Conservation (phyloP, 345 rosid species). For the Citrus sp. region DNA sequence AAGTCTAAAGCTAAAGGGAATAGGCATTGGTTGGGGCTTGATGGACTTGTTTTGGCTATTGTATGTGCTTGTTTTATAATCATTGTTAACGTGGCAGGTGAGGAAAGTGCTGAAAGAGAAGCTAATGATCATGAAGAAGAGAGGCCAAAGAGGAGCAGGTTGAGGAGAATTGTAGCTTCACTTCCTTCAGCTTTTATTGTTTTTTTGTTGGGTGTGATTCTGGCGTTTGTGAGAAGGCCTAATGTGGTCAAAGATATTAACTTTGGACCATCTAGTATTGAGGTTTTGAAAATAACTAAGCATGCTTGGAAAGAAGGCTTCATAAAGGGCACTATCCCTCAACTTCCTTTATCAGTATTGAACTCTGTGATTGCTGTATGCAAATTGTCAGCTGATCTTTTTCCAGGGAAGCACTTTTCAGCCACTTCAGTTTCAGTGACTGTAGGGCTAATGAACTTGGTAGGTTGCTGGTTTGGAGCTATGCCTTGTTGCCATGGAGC, state of each 20-base stretch:
- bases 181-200: conserved; percentile 76
- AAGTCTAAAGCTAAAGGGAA: conserved; percentile 56
- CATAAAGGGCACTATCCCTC: conserved; percentile 76
- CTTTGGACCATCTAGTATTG: conserved; percentile 61
- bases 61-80: conserved; percentile 59
- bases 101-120: conserved; percentile 31
- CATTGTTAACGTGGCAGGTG: conserved; percentile 62
- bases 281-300: conserved; percentile 41
- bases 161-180: conserved; percentile 32
- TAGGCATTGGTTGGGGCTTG: conserved; percentile 73
- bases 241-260: conserved; percentile 36
- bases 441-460: conserved; percentile 77
- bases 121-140: conserved; percentile 5
- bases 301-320: conserved; percentile 77
- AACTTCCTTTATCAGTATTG: conserved; percentile 70
- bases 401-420: conserved; percentile 67
- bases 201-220: conserved; percentile 60
- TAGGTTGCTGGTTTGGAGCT: conserved; percentile 88
- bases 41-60: conserved; percentile 71
- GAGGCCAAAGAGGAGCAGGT: conserved; percentile 28
- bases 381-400: conserved; percentile 71
- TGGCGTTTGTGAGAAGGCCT: conserved; percentile 63
- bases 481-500: conserved; percentile 96
- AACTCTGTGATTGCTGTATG: conserved; percentile 88
- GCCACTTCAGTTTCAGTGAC: conserved; percentile 63